A percentile compares a stretch with the other conserved stretches of the same genome.
Conservation (phyloP, 2,329 filamentous ascomycete genomes). For the Claviceps fusiformis region DNA sequence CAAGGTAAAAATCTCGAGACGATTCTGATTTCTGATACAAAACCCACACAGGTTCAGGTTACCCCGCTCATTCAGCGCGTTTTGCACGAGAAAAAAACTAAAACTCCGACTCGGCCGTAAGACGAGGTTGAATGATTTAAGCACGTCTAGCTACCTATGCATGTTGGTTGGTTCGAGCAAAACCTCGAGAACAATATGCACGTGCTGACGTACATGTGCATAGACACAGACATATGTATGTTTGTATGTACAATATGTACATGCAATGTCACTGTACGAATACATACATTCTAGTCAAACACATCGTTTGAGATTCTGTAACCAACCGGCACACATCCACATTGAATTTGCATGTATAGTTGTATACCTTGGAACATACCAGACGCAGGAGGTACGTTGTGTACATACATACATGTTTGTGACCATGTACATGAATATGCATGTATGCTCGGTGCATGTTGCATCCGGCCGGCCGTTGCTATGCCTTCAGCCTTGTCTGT, state of each 20-base stretch:
- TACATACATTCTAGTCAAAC: not conserved
- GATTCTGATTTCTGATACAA: too few relatives aligned
- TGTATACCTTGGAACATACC: too few relatives aligned
- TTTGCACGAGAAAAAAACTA: not conserved
- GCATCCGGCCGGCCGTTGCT: not conserved
- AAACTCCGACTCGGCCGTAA: conserved; percentile 2
- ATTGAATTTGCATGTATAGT: too few relatives aligned
- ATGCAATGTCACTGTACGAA: too few relatives aligned
- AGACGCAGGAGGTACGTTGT: too few relatives aligned
- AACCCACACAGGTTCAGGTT: not conserved
- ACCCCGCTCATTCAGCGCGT: not conserved
- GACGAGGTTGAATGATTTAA: not conserved
- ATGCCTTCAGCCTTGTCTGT: not conserved
- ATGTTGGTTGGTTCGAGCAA: not conserved
- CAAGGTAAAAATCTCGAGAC: too few relatives aligned
- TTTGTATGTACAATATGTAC: too few relatives aligned
- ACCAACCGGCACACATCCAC: not conserved
- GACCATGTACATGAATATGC: too few relatives aligned
- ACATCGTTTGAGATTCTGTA: not conserved
- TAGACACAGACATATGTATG: not conserved
- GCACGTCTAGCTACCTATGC: not conserved
- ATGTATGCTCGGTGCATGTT: too few relatives aligned
- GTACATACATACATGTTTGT: too few relatives aligned
- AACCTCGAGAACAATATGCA: not conserved
- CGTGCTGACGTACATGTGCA: not conserved